Evolutionary conservation across 2,329 filamentous ascomycete species (phyloP), one percentile per base, ranked within the genome.

Genomic region (Tolypocladium sp.): DNA sequence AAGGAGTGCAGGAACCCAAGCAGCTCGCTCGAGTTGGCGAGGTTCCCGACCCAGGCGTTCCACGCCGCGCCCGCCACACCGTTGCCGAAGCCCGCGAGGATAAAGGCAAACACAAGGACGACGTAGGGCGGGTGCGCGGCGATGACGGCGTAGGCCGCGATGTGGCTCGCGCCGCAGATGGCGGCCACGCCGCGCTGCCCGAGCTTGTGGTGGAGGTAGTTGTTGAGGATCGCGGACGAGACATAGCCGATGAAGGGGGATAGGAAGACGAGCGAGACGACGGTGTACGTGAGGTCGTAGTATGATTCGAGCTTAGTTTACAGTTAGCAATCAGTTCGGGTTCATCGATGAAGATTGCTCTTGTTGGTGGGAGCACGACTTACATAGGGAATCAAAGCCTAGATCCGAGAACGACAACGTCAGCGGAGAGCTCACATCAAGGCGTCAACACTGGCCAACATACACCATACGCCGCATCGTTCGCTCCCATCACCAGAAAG

Each of bases 21-120:
- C 1, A 93, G 75, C 68, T 92, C 85, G 68, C 92, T 92, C 9
- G 88, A 75, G 60, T 84, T 82, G 15, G 82, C 79, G 85, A 93
- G 89, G 65, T 86, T 88, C 13, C 90, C 90, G 25, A 83, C 71
- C 79, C 80, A 85, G 8, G 81, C 81, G 67, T 84, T 83, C 77
- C 82, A 86, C 3, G 76, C 81, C 60, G 76, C 79, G 63, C 85
- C 87, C 58, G 84, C 79, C 10, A 91, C 73, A 2, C 89, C 89
- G 68, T 88, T 91, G 1, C 89, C 89, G 55, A 90, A 85, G 2
- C 88, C 89, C 1, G 84, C 81, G 22, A 91, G 73, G 56, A 86
- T 79, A 67, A 88, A 84, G 33, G 85, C 77, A 17, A 89, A 72
- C 2, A 88, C 83, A 0, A 92, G 73, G 0, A 84, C 83, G 0